Conservation (phyloP, 371 early-diverging fungal genomes). For the Coemansia sp. region DNA sequence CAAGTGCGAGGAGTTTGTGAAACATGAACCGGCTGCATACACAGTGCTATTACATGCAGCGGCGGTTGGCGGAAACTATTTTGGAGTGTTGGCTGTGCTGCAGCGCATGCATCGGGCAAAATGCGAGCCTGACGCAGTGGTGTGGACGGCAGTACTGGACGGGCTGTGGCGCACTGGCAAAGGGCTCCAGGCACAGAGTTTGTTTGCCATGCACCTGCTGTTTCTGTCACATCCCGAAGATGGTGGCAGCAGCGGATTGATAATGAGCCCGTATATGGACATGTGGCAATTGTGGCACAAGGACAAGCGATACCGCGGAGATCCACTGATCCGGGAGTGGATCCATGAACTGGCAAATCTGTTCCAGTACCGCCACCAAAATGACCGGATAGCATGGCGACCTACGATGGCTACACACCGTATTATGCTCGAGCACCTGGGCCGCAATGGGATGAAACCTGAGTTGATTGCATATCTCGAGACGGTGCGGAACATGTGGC, state of each 20-base stretch:
- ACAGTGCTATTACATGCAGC: constrained; percentile 19
- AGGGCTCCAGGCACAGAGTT: constrained; percentile 9
- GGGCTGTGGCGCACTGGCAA: constrained; percentile 23
- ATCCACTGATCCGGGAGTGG: constrained; percentile 20
- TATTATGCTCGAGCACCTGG: constrained; percentile 17
- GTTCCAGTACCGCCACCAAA: too few relatives aligned
- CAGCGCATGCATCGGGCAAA: constrained; percentile 10
- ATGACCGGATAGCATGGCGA: constrained; percentile 15
- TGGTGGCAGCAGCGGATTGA: too few relatives aligned
- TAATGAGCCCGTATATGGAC: too few relatives aligned
- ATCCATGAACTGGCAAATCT: constrained; percentile 16
- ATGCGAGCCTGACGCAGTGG: constrained; percentile 13
- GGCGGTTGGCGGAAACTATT: constrained; percentile 12
- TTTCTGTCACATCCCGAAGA: constrained; percentile 11
- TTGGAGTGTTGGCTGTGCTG: background rate
- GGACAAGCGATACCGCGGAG: background rate
- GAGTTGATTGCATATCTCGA: constrained; percentile 4
- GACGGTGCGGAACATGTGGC: constrained; percentile 17
- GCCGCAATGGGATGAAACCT: background rate
- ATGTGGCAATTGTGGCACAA: too few relatives aligned
- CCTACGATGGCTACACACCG: constrained; percentile 37
- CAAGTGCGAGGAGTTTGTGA: background rate
- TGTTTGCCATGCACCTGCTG: constrained; percentile 35
- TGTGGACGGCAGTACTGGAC: constrained; percentile 27
- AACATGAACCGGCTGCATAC: background rate